Percentiles rank a stretch among this genome's conserved stretches.
These are phyloP conservation scores for Cladosporium sp. DNA, from an alignment of 2,329 filamentous ascomycete genomes.

Conservation along the genomic window DNA sequence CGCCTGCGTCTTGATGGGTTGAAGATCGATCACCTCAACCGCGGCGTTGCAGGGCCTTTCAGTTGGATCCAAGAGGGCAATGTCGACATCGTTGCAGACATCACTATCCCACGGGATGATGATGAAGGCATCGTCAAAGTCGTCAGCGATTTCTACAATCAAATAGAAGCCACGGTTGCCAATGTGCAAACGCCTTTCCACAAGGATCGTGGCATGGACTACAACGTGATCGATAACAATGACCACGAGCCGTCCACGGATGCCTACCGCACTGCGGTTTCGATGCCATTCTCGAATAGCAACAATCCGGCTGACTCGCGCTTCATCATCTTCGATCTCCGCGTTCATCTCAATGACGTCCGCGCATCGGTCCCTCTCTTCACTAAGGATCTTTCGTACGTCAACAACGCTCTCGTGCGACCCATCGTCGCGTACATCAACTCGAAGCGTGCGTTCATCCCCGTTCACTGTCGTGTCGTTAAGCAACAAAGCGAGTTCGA, in stretches of 20 bases:
- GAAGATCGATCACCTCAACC: constrained; percentile 92
- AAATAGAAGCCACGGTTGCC: constrained; percentile 86
- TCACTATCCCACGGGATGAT: constrained; percentile 86
- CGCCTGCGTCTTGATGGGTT: constrained; percentile 87
- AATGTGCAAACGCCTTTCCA: constrained; percentile 38
- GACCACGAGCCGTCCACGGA: constrained; percentile 12
- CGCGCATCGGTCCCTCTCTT: constrained; percentile 91
- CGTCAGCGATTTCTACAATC: constrained; percentile 95
- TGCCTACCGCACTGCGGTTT: neutral
- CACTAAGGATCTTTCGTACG: constrained; percentile 84
- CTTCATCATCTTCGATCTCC: constrained; percentile 88
- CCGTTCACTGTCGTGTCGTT: constrained; percentile 88
- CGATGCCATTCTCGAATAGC: neutral
- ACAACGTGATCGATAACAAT: constrained; percentile 22
- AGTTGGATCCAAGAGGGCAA: constrained; percentile 98
- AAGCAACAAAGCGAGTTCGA: constrained; percentile 88
- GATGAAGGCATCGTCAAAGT: constrained; percentile 90
- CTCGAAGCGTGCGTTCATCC: constrained; percentile 88
- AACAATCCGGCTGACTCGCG: constrained; percentile 57
- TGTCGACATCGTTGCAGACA: constrained; percentile 91
- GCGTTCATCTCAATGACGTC: constrained; percentile 93
- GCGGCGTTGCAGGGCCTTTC: constrained; percentile 87
- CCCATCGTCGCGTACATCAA: constrained; percentile 99
- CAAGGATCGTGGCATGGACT: constrained; percentile 16
- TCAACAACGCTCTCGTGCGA: constrained; percentile 90